Evolutionary conservation across 805 yeast genomes (phyloP).

Genomic region (Candida saitoana): DNA sequence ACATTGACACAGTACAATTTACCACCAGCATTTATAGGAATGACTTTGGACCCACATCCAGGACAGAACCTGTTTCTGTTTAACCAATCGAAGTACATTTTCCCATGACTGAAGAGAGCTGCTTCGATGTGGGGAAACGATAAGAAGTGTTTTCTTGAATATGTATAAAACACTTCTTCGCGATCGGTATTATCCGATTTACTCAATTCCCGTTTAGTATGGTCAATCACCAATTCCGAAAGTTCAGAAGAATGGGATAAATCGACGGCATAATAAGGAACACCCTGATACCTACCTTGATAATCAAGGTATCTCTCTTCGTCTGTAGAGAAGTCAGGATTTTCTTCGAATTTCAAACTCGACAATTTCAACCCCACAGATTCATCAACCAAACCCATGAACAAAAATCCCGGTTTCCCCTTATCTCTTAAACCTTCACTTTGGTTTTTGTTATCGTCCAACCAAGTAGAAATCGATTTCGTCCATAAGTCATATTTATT

Average conservation of each 20-base stretch:
- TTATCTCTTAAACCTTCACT: constrained; percentile 38
- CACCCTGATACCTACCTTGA: constrained; percentile 51
- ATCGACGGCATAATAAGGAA: constrained; percentile 64
- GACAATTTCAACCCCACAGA: constrained; percentile 38
- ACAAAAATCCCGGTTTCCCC: constrained; percentile 36
- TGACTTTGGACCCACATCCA: constrained; percentile 70
- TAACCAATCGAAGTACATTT: constrained; percentile 84
- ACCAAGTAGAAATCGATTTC: constrained; percentile 18
- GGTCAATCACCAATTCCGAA: constrained; percentile 20
- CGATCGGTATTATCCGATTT: constrained; percentile 7
- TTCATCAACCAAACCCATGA: constrained; percentile 45
- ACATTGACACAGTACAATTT: constrained; percentile 46
- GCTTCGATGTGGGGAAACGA: constrained; percentile 45
- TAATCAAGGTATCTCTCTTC: constrained; percentile 36
- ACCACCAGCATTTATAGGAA: constrained; percentile 67
- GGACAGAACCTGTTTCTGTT: constrained; percentile 72
- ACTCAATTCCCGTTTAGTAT: constrained; percentile 5
- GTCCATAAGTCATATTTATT: constrained; percentile 15
- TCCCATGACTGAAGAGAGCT: constrained; percentile 72
- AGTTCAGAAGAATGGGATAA: constrained; percentile 43
- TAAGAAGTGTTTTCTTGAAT: constrained; percentile 34
- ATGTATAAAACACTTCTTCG: constrained; percentile 24
- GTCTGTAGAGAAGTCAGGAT: constrained; percentile 11
- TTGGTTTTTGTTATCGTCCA: constrained; percentile 28
- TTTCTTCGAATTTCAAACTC: constrained; percentile 24